Base-by-base conservation (phyloP, 768 basidiomycete genomes). In the Suillus luteus region DNA sequence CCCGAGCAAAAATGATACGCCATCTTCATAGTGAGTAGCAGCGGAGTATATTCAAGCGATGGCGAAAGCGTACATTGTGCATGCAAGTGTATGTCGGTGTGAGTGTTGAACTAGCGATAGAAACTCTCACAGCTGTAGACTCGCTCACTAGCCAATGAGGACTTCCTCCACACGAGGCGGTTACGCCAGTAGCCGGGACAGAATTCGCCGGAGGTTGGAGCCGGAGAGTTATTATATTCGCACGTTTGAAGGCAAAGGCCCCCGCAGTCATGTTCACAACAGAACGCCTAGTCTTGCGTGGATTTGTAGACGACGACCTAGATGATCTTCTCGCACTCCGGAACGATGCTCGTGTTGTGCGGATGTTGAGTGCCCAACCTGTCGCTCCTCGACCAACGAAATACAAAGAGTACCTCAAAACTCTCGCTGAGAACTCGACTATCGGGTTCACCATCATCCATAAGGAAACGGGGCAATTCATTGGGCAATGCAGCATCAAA, bases 241-340 rank as follows among this genome's bases (percentile, higher is more conserved):
- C 33, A 35, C 33, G 33, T 35, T 35, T 35, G 33, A 35, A 35
- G 31, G 33, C 1, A 7, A 35, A 35, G 33, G 8, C 33, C 6
- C 6, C 33, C 33, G 33, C 33, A 35, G 33, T 35, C 33, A 70
- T 73, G 64, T 73, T 72, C 62, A 69, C 66, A 9, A 74, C 72
- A 12, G 62, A 72, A 40, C 72, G 72, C 17, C 67, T 72, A 35
- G 46, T 62, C 38, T 65, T 75, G 43, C 68, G 71, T 35, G 70
- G 61, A 41, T 69, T 72, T 38, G 40, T 64, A 37, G 67, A 68
- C 9, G 24, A 65, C 8, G 72, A 75, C 59, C 59, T 68, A 10
- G 60, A 66, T 9, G 10, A 62, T 22, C 60, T 72, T 38, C 64
- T 75, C 37, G 65, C 62, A 7, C 57, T 73, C 41, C 59, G 66